Evolutionary conservation across 2,329 filamentous ascomycete species (phyloP).

Genomic region (Onygenales sp.): DNA sequence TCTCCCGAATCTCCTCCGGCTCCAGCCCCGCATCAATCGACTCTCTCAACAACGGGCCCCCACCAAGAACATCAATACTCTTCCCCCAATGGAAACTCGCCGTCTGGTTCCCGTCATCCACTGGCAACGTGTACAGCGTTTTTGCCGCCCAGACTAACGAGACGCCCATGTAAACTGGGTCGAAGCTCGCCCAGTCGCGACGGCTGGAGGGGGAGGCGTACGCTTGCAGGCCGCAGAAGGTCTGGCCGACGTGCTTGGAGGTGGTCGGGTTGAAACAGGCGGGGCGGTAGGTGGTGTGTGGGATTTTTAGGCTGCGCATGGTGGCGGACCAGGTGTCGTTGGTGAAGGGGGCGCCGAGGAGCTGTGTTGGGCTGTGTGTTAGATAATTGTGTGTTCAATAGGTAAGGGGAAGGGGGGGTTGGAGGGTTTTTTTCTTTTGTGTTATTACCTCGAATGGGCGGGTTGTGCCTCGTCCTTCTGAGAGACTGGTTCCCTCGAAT

Average conservation of each 20-base stretch:
- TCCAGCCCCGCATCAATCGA: background rate
- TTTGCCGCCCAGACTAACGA: background rate
- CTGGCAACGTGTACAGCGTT: background rate
- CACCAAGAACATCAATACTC: background rate
- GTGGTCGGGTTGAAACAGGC: conserved; percentile 1
- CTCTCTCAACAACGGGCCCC: background rate
- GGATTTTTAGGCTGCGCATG: background rate
- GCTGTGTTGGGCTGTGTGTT: background rate
- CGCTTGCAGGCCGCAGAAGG: background rate
- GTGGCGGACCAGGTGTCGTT: background rate
- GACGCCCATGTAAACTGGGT: background rate
- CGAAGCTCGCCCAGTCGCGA: background rate
- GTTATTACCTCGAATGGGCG: background rate
- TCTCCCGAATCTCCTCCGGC: background rate
- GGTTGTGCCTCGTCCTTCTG: background rate
- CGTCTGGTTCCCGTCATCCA: background rate
- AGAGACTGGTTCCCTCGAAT: conserved; percentile 1
- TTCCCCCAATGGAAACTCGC: background rate
- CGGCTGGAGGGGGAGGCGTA: background rate
- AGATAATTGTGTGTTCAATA: background rate
- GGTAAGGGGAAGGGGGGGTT: background rate
- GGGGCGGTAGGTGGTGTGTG: background rate
- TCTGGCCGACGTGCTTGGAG: background rate
- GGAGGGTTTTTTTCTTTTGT: background rate
- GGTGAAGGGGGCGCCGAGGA: background rate